Base-by-base conservation (phyloP, 2,329 filamentous ascomycete genomes). In the Fusarium phyllophilum region DNA sequence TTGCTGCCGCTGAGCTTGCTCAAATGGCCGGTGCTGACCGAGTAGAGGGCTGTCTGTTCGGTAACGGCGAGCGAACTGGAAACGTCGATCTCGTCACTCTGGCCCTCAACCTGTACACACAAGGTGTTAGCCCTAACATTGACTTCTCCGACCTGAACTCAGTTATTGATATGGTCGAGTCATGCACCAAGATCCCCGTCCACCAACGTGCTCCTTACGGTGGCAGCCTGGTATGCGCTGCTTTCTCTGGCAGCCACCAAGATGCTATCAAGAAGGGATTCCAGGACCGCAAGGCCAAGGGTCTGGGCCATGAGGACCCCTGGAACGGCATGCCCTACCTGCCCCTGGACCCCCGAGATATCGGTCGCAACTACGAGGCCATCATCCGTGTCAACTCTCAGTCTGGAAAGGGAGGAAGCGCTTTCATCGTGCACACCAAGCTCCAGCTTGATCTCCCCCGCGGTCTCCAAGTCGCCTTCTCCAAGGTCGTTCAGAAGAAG, bases 311-410 rank as follows among this genome's bases (percentile, higher is more conserved):
- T 79, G 90, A 96, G 64, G 90, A 91, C 79, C 86, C 84, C 45
- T 98, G 96, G 96, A 86, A 93, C 24, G 66, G 66, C 77, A 88
- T 98, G 44, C 96, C 96, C 1, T 98, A 98, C 81, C 91, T 98
- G 55, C 96, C 96, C 18, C 89, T 98, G 78, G 96, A 98, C 79
- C 96, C 96, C 10, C 89, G 93, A 79, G 96, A 98, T 79, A 97
- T 98, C 74, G 96, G 96, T 57, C 91, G 96, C 66, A 98, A 92
- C n/a, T 98, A 98, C 89, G 95, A 98, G 84, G 96, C 96, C 67
- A 93, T 98, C 80, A 98, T 98, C 81, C 93, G 96, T 68, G 96
- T 98, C 89, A 99, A 98, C 87, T 97, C 94, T 24, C 96, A 98
- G 82, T 94, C 91, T 78, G 96, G 96, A 75, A 98, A 99, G 86